These are phyloP conservation scores for Neurospora discreta DNA, from an alignment of 495 filamentous ascomycete genomes.

Conservation along the genomic window DNA sequence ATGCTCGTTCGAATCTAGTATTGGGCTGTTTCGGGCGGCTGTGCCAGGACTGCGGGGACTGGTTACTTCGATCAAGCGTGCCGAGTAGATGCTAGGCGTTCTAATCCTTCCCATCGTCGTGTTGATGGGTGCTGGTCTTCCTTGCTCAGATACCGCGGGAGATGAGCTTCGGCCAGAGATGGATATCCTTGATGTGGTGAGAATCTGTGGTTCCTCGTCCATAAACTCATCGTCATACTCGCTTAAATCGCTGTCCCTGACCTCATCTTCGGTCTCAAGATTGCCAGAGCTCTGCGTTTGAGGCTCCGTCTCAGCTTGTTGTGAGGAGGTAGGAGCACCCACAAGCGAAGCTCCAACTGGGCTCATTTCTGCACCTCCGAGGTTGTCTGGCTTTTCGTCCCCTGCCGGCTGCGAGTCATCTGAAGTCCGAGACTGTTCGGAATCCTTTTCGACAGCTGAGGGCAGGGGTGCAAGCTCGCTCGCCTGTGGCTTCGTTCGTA, in stretches of 20 bases:
- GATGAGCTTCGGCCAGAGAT: constrained; percentile 35
- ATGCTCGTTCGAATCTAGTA: constrained; percentile 26
- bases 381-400: neutral
- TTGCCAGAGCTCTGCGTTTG: neutral
- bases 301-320: neutral
- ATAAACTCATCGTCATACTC: constrained; percentile 37
- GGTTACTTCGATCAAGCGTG: constrained; percentile 43
- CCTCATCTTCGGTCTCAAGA: constrained; percentile 5
- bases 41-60: constrained; percentile 32
- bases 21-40: constrained; percentile 31
- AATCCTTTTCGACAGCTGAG: neutral
- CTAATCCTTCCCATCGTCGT: constrained; percentile 25
- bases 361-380: neutral
- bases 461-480: neutral
- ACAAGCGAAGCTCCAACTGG: neutral
- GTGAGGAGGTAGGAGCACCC: neutral
- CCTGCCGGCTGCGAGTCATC: neutral
- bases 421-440: neutral
- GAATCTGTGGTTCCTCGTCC: constrained; percentile 41
- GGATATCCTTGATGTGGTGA: constrained; percentile 44
- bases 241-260: constrained; percentile 24
- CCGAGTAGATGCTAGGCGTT: constrained; percentile 40
- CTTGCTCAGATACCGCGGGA: constrained; percentile 28
- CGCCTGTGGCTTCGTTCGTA: neutral
- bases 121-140: constrained; percentile 26